Percentiles rank a stretch among this genome's conserved stretches.
Conservation (phyloP, 148 eudicot species). For the Rhododendron mucronatum region DNA sequence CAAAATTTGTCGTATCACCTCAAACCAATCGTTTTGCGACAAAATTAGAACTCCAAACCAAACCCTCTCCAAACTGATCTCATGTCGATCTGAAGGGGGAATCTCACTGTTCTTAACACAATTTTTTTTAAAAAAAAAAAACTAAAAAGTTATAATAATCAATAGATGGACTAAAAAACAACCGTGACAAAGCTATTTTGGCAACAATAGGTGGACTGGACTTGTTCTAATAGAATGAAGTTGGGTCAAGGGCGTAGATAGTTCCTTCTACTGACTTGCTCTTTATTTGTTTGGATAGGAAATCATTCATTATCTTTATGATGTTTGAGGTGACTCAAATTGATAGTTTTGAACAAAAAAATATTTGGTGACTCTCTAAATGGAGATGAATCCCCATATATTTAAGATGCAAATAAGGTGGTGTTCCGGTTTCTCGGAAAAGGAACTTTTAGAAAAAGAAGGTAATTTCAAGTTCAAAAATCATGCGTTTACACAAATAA, state of each 20-base stretch:
- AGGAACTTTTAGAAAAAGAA: too few species aligned
- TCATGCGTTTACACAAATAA: too few species aligned
- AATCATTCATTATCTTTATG: too few species aligned
- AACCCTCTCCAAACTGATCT: not conserved
- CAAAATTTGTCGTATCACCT: not conserved
- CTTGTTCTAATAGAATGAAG: not conserved
- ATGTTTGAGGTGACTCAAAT: too few species aligned
- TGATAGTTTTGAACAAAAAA: not conserved
- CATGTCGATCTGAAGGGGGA: not conserved
- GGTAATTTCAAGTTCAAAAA: too few species aligned
- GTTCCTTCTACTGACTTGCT: not conserved
- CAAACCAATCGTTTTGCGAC: not conserved
- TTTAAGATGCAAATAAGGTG: too few species aligned
- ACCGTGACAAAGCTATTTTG: not conserved
- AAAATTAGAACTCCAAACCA: not conserved
- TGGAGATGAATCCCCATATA: too few species aligned
- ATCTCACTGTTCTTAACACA: not conserved
- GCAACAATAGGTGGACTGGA: not conserved
- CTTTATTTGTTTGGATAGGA: not conserved
- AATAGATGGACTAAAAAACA: too few species aligned
- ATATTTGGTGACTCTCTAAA: not conserved
- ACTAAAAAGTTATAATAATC: not conserved
- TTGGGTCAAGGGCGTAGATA: too few species aligned
- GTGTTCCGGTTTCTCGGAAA: too few species aligned
- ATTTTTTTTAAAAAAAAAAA: too few species aligned